phyloP scores from a whole-genome alignment of 2,329 filamentous ascomycete species.

The Hypoxylon sp. region DNA sequence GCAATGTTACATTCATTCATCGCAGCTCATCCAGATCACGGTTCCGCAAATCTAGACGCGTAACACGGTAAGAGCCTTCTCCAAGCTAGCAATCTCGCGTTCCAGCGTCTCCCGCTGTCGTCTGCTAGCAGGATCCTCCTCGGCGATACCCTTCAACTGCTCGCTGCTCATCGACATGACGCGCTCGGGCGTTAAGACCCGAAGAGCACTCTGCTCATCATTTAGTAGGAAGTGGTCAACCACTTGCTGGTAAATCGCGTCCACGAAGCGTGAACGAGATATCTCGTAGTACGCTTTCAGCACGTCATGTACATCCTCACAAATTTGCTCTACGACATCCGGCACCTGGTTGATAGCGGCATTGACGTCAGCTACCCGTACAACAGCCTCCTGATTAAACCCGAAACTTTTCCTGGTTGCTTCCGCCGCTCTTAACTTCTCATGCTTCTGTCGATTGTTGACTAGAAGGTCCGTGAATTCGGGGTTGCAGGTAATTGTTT shows the following conservation, averaged over 20 bases:
- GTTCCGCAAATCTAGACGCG: neutral
- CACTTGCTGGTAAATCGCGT: constrained; percentile 8
- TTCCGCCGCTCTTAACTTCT: neutral
- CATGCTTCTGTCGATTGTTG: neutral
- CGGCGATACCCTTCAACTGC: constrained; percentile 13
- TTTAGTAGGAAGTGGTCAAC: constrained; percentile 11
- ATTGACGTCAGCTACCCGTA: neutral
- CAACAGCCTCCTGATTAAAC: neutral
- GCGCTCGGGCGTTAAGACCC: constrained; percentile 13
- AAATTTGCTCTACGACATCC: neutral
- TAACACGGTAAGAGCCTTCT: constrained; percentile 24
- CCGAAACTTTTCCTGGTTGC: neutral
- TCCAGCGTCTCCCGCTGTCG: neutral
- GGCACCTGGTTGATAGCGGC: neutral
- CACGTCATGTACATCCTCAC: neutral
- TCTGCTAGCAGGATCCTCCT: constrained; percentile 4
- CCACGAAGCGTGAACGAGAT: constrained; percentile 16
- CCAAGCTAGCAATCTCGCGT: constrained; percentile 19
- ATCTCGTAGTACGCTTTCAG: constrained; percentile 23
- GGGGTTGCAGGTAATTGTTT: constrained; percentile 1
- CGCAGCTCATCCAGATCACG: neutral
- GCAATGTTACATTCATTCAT: neutral
- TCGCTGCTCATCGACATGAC: constrained; percentile 19
- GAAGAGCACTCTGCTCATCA: constrained; percentile 12
- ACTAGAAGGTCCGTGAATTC: constrained; percentile 1